Conservation (phyloP, 2,329 filamentous ascomycete genomes). For the Ascochyta pisi region DNA sequence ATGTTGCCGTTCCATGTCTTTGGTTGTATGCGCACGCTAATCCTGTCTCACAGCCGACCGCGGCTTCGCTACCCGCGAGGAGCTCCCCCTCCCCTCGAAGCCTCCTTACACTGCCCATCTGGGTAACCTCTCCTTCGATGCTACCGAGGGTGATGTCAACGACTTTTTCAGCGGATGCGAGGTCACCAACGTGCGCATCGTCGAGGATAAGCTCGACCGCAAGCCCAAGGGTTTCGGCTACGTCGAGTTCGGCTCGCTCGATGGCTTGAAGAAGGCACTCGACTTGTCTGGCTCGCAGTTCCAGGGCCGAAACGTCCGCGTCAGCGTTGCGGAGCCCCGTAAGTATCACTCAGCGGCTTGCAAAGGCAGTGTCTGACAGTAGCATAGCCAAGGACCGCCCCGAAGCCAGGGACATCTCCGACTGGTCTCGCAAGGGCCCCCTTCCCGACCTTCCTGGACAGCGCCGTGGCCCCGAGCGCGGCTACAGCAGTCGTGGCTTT, state of each 20-base stretch:
- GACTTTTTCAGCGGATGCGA: conserved; percentile 87
- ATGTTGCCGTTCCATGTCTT: conserved; percentile 18
- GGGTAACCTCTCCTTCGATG: conserved; percentile 95
- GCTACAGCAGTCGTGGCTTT: conserved; percentile 55
- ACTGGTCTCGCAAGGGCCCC: conserved; percentile 94
- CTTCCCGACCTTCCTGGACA: conserved; percentile 73
- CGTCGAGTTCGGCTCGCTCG: conserved; percentile 87
- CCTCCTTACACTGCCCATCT: conserved; percentile 96
- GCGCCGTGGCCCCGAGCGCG: conserved; percentile 61
- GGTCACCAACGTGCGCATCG: conserved; percentile 90
- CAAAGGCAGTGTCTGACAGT: conserved; percentile 18
- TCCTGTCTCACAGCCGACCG: conserved; percentile 32
- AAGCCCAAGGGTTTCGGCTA: conserved; percentile 98
- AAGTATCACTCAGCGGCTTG: conserved; percentile 54
- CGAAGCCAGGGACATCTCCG: conserved; percentile 80
- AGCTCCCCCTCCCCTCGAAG: conserved; percentile 85
- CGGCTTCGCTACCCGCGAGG: conserved; percentile 65
- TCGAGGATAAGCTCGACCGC: conserved; percentile 92
- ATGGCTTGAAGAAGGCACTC: conserved; percentile 91
- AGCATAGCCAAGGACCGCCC: conserved; percentile 81
- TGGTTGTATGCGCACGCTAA: conserved; percentile 23
- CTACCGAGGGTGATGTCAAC: conserved; percentile 79
- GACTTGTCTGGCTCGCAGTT: conserved; percentile 81
- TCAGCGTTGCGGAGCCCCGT: conserved; percentile 98
- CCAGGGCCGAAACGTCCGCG: conserved; percentile 86